Evolutionary conservation across 495 filamentous ascomycete species (phyloP), one percentile per base, ranked within the genome.

Genomic region (Tuber microsphaerosporum): DNA sequence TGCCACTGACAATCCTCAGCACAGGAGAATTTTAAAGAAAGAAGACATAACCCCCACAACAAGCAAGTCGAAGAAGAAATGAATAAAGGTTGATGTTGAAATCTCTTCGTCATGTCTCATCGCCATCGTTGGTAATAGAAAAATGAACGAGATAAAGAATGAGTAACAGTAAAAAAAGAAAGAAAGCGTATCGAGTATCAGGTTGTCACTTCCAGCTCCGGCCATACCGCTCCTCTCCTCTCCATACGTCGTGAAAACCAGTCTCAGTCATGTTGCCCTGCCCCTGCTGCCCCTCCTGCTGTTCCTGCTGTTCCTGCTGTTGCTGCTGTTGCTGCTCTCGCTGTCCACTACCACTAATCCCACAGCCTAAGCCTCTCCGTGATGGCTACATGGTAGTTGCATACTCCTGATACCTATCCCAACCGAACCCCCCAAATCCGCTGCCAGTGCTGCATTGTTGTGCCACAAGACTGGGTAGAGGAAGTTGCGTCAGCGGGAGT

Each of bases 391-490:
- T 90, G 68, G 86, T 88, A 71, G 88, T 86, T 72, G 88, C 85
- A 81, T 88, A 90, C 75, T 90, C 89, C 76, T 89, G 87, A 79
- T 88, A 90, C 74, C 87, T 85, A 80, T 91, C 91, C 93, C 95
- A 97, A 75, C 88, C 91, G 83, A 93, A 93, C 72, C 88, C 87
- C 80, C 89, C 90, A 84, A 91, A 94, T 22, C 92, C 92, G 76
- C 87, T 84, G 84, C 90, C 89, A 74, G 89, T 89, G 81, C 93
- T 91, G 86, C 95, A 99, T 84, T 93, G 92, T 81, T 89, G 88
- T 75, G 92, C 88, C 71, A 98, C 88, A 89, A 93, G 91, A 85
- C 95, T 98, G 31, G 95, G 94, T 45, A 99, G 87, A 70, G 94
- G 93, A 37, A 97, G 89, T 20, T 89, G 85, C 45, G 93, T 90